phyloP scores from a whole-genome alignment of 1,284 basidiomycete genomes.

The Heterobasidion occidentale region DNA sequence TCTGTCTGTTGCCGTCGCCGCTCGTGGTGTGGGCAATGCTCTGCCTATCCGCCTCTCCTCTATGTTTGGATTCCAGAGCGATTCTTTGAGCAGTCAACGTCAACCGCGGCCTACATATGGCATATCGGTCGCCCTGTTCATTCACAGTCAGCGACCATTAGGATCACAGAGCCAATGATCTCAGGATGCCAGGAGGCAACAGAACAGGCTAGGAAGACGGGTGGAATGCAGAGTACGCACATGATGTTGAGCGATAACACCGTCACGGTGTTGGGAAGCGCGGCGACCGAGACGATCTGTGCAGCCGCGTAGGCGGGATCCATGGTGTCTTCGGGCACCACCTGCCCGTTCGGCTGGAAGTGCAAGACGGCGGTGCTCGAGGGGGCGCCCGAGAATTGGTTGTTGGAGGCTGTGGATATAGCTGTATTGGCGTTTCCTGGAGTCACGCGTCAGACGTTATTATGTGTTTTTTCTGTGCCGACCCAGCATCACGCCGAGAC shows the following conservation, averaged over 20 bases:
- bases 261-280: slow-evolving; percentile 59
- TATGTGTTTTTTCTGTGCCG: no score
- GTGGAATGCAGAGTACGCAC: slow-evolving; percentile 31
- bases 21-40: no score
- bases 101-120: slow-evolving; percentile 1
- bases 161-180: neutral
- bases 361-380: slow-evolving; percentile 33
- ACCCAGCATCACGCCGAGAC: no score
- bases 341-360: slow-evolving; percentile 66
- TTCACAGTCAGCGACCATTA: neutral
- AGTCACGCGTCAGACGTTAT: no score
- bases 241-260: slow-evolving; percentile 70
- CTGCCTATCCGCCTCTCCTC: no score
- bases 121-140: neutral
- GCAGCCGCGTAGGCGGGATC: slow-evolving; percentile 66
- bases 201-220: neutral
- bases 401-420: slow-evolving; percentile 11
- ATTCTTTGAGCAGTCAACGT: neutral
- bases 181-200: no score
- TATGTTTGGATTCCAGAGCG: no score
- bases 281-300: slow-evolving; percentile 63
- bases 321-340: slow-evolving; percentile 54
- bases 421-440: neutral
- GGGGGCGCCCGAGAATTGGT: no score
- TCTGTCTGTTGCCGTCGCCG: no score